Base-by-base conservation (phyloP, 163 green algal species). In the Chloromonas sp. region DNA sequence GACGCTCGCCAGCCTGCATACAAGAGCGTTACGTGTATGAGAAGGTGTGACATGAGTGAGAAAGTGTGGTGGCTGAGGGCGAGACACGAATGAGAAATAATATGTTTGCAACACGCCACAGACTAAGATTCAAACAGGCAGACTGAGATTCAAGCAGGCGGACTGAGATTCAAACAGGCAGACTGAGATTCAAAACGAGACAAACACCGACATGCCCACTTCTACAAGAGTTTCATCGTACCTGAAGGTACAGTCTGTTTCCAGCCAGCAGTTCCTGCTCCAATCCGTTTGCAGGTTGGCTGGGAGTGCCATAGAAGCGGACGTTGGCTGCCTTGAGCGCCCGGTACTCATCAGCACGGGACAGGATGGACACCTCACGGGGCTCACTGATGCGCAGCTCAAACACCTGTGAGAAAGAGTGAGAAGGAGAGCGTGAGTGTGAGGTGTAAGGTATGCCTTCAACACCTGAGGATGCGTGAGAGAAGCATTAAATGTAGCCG, bases 241-340 rank as follows among this genome's bases (percentile, higher is more conserved):
- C 88, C 88, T 89, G 85, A 79, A 91, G 70, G 86, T 89, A 91
- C 8, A 91, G 74, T 62, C 88, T 58, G 79, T 89, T 89, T 79
- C 88, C 88, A 11, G 81, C 84, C 86, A 89, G 89, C 76, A 91
- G 70, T 84, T 91, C 90, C 80, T 88, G 83, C 88, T 90, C 89
- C 84, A 91, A 80, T 58, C 85, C 79, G 78, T 85, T 77, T 79
- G 87, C 79, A 1, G 86, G 84, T 81, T 89, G 87, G 60, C 80
- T 80, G 58, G 82, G n/a, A 1, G 79, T 3, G 5, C 82, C 85
- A 13, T 88, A 74, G 84, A 89, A 90, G 58, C 88, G 82, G 2
- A 82, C 88, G 59, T 87, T 86, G 70, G 89, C 89, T 11, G 89
- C 89, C 70, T 82, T 70, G 81, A 92, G 83, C 36, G 85, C 84